Conservation (phyloP, 2,329 filamentous ascomycete genomes). For the Hirsutella rhossiliensis region DNA sequence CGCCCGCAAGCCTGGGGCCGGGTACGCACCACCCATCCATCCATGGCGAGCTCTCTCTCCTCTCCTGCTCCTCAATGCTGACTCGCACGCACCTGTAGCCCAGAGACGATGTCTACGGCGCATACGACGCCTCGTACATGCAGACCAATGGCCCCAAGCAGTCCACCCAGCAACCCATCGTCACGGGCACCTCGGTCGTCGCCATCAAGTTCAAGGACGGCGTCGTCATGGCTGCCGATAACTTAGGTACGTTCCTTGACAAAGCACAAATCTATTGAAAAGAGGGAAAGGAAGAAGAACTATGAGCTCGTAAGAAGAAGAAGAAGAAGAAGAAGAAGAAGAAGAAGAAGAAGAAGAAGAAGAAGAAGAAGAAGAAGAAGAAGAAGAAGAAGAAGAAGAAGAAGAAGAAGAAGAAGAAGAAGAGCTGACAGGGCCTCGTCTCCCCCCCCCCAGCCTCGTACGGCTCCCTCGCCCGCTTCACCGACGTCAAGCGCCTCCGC, state of each 20-base stretch:
- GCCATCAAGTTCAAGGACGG: conserved; percentile 94
- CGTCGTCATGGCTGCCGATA: conserved; percentile 93
- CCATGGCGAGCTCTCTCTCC: conserved; percentile 4
- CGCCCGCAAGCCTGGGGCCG: conserved; percentile 62
- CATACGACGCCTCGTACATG: conserved; percentile 82
- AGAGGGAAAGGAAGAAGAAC: no score
- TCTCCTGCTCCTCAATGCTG: conserved; percentile 1
- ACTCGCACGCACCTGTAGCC: conserved; percentile 45
- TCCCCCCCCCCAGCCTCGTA: conserved; percentile 63
- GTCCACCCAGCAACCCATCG: conserved; percentile 84
- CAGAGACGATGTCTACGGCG: conserved; percentile 91
- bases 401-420: no score
- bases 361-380: no score
- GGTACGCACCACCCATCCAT: conserved; percentile 33
- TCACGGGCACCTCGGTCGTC: conserved; percentile 92
- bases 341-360: neutral
- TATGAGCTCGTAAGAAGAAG: neutral
- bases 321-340: neutral
- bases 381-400: neutral
- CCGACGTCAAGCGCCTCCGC: conserved; percentile 89
- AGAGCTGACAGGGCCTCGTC: neutral
- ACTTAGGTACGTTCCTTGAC: conserved; percentile 71
- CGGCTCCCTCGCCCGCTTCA: conserved; percentile 92
- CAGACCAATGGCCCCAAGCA: conserved; percentile 59
- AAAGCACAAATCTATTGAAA: no score